Evolutionary conservation across 2,329 filamentous ascomycete genomes (phyloP), one percentile per base, ranked within the genome.

Genomic region (Mycosphaerella arachidis): DNA sequence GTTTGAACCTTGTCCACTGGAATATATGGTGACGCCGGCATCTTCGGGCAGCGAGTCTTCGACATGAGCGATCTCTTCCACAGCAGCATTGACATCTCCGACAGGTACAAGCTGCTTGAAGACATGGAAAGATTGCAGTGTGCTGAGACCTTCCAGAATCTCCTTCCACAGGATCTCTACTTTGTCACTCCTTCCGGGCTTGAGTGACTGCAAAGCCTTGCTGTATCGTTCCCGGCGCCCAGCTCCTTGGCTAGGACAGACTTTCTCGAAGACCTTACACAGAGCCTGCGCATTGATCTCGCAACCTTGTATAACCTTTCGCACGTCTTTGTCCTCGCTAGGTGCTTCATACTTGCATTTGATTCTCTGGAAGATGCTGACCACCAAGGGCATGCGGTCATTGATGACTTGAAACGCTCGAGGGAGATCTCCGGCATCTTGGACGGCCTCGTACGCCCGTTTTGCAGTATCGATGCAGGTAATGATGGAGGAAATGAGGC

Each of bases 261-360:
- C 53, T n/a, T 55, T 35, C n/a, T 55, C n/a, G 24, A 55, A 55
- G 13, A 43, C 43, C 18, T 43, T n/a, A n/a, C n/a, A n/a, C n/a
- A n/a, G n/a, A n/a, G n/a, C n/a, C n/a, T n/a, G n/a, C n/a, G n/a
- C n/a, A n/a, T n/a, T n/a, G n/a, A n/a, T n/a, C 16, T 16, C 20
- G 10, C 31, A 55, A 35, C 7, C n/a, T 13, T 24, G 24, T n/a
- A 8, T n/a, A 33, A 4, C 16, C 43, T 45, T 31, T 54, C 53
- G 53, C 53, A 43, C 6, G 40, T 45, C 3, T 24, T 12, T 27
- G 13, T 16, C 9, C 35, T 18, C 24, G 3, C 35, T 43, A n/a
- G n/a, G n/a, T n/a, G n/a, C n/a, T n/a, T n/a, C 30, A 43, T 45
- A 46, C 7, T 43, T 46, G 4, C 43, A 12, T 20, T 55, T 43